Evolutionary conservation across 768 basidiomycete species (phyloP).

Genomic region (Rickenella mellea): DNA sequence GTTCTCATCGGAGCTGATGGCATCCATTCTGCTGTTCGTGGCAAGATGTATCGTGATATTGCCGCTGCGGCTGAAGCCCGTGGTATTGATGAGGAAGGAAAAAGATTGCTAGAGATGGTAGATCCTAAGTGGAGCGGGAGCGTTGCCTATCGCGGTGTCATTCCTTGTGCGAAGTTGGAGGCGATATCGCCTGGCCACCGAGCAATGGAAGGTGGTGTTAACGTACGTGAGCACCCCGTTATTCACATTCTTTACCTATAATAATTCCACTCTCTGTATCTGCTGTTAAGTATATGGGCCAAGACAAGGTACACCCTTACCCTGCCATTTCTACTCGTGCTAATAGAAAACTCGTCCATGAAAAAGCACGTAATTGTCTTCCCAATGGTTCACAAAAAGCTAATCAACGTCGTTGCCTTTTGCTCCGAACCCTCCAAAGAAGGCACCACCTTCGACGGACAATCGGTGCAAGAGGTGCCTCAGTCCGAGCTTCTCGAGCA

Average conservation of each 20-base stretch:
- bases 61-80: slow-evolving; percentile 10
- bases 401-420: slow-evolving; percentile 38
- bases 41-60: slow-evolving; percentile 24
- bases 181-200: slow-evolving; percentile 15
- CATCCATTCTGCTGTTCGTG: slow-evolving; percentile 29
- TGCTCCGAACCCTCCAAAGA: slow-evolving; percentile 21
- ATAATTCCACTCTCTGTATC: not conserved
- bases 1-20: slow-evolving; percentile 43
- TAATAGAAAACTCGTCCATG: not conserved
- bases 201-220: not conserved
- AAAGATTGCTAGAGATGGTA: not conserved
- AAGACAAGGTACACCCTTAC: not conserved
- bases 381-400: not conserved
- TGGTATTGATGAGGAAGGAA: slow-evolving; percentile 8
- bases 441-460: slow-evolving; percentile 16
- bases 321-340: not conserved
- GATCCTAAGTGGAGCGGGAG: slow-evolving; percentile 31
- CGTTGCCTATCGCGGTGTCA: slow-evolving; percentile 39
- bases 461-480: slow-evolving; percentile 33
- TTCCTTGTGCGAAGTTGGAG: slow-evolving; percentile 29
- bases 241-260: not conserved
- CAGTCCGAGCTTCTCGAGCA: slow-evolving; percentile 33
- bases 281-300: not conserved
- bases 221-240: not conserved
- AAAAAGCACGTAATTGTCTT: slow-evolving; percentile 1